Evolutionary conservation across 257 asterid genomes (phyloP), one percentile per base, ranked within the genome.

Genomic region (Solanum sejunctum): DNA sequence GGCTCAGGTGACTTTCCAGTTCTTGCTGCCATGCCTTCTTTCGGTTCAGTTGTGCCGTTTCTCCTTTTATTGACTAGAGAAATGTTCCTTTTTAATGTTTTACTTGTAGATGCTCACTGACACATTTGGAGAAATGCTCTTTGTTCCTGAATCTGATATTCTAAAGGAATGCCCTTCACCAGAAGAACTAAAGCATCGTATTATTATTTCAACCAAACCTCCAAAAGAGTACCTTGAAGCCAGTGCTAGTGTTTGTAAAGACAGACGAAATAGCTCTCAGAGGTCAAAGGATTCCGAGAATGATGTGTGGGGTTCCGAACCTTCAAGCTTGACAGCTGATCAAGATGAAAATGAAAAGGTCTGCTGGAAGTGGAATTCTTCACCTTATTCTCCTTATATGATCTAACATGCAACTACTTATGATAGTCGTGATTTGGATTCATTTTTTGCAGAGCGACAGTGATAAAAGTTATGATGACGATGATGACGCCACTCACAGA

Each of bases 171-270:
- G 94, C 80, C 98, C 98, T 84, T 93, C 97, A 10, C 98, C 98
- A 3, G 96, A 95, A 81, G 93, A 93, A 64, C 79, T 95, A 55
- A 95, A 93, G 83, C 89, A 93, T 79, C 93, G 92, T 45, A 73
- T 95, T 70, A 89, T 95, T n/a, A 87, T 95, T 87, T 95, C 98
- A 83, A 95, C 98, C 43, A 95, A 95, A 87, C 98, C 98, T 87
- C 98, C 98, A 39, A 93, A 91, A 85, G 96, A 95, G 92, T 93
- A 92, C 89, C 96, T 92, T n/a, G 95, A 93, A 89, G 92, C 93
- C 69, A 91, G 89, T 85, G 58, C 83, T 58, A 91, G 88, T 85
- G 54, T 78, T n/a, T 28, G 56, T 21, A 84, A 87, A 78, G 95
- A 91, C 66, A 86, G 77, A 77, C 90, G 63, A 43, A 86, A 80